Evolutionary conservation across 192 early-diverging fungal genomes (phyloP).

Genomic region (Funneliformis mosseae): DNA sequence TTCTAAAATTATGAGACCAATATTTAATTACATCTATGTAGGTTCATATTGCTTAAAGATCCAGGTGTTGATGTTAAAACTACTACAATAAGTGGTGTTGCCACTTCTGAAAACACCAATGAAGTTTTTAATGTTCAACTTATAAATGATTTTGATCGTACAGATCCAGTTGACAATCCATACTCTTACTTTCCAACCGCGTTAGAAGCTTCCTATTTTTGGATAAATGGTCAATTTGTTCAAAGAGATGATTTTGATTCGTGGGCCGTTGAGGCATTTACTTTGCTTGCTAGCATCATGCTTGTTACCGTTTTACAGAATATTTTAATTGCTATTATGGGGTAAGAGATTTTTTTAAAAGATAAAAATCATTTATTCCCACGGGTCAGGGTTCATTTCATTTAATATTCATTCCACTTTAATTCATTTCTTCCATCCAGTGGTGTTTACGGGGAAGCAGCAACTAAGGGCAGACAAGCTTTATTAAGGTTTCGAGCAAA

Average conservation of each 20-base stretch:
- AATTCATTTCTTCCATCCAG: neutral
- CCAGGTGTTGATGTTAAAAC: neutral
- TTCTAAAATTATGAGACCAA: neutral
- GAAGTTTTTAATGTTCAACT: neutral
- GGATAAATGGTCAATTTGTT: neutral
- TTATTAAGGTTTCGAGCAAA: neutral
- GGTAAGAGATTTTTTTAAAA: neutral
- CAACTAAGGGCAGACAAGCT: neutral
- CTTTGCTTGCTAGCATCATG: neutral
- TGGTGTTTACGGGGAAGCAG: neutral
- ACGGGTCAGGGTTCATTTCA: neutral
- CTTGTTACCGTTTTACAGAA: neutral
- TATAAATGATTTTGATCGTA: neutral
- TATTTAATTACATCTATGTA: neutral
- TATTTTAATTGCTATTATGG: slow-evolving; percentile 4
- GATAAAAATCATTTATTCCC: neutral
- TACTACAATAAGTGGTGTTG: neutral
- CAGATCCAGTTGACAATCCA: neutral
- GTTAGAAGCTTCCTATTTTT: neutral
- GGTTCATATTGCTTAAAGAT: neutral
- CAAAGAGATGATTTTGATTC: neutral
- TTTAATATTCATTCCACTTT: neutral
- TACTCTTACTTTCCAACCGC: neutral
- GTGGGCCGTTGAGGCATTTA: neutral
- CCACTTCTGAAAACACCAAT: neutral